Conservation (phyloP, 2,329 filamentous ascomycete species). For the Pezicula radicicola region DNA sequence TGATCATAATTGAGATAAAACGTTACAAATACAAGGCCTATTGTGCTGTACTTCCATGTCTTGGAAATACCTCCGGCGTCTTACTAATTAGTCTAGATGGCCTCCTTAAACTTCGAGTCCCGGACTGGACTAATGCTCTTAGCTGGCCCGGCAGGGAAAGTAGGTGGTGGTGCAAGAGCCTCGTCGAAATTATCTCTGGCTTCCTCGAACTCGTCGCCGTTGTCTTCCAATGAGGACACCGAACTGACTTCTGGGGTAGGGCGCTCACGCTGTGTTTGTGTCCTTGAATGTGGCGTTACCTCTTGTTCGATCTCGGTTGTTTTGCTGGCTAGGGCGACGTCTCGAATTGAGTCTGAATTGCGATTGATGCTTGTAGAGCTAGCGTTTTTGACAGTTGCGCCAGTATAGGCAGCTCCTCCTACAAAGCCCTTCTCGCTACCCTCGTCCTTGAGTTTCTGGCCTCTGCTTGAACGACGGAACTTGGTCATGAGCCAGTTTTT, state of each 20-base stretch:
- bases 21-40: no score
- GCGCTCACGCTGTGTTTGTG: not conserved
- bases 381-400: constrained; percentile 41
- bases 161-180: constrained; percentile 33
- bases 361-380: constrained; percentile 33
- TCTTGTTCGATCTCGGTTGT: not conserved
- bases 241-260: constrained; percentile 10
- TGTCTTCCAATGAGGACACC: constrained; percentile 8
- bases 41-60: no score
- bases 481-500: constrained; percentile 55
- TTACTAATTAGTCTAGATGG: constrained; percentile 34
- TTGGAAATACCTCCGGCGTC: no score
- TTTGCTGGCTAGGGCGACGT: constrained; percentile 14
- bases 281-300: not conserved
- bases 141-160: constrained; percentile 20
- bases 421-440: constrained; percentile 38
- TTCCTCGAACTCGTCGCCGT: constrained; percentile 49
- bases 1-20: no score
- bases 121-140: constrained; percentile 50
- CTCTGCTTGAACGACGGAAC: constrained; percentile 34
- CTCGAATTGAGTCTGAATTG: constrained; percentile 10
- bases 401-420: constrained; percentile 46
- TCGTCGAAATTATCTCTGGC: constrained; percentile 41
- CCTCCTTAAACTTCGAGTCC: constrained; percentile 58
- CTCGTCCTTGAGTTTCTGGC: constrained; percentile 15